Evolutionary conservation across 345 rosid genomes (phyloP).

Genomic region (Salix suchowensis): DNA sequence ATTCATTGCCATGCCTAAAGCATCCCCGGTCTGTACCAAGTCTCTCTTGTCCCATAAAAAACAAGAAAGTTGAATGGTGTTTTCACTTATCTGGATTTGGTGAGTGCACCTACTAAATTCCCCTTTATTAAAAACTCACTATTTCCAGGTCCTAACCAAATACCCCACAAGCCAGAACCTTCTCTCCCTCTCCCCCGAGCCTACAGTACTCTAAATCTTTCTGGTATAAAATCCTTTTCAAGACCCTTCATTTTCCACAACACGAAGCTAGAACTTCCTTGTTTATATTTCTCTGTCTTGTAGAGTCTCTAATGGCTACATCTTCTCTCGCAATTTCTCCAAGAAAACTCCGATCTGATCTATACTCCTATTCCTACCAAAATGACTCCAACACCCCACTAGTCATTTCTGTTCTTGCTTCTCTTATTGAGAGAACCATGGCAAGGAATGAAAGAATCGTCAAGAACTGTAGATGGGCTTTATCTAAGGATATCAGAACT

Average conservation of each 20-base stretch:
- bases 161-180: neutral
- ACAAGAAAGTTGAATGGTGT: neutral
- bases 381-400: slow-evolving; percentile 58
- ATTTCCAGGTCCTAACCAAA: neutral
- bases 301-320: slow-evolving; percentile 29
- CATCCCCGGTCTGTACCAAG: too few species aligned
- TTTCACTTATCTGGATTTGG: neutral
- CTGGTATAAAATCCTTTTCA: slow-evolving; percentile 10
- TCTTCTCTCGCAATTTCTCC: slow-evolving; percentile 58
- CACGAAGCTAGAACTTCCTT: neutral
- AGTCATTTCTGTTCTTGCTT: slow-evolving; percentile 73
- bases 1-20: slow-evolving; percentile 6
- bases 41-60: neutral
- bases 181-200: neutral
- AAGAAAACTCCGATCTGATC: slow-evolving; percentile 77
- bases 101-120: neutral
- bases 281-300: neutral
- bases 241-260: slow-evolving; percentile 8
- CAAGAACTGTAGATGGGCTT: slow-evolving; percentile 32
- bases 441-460: slow-evolving; percentile 63
- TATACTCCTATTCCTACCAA: slow-evolving; percentile 59
- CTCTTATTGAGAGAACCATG: slow-evolving; percentile 65
- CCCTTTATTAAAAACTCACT: neutral
- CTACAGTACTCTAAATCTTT: neutral
- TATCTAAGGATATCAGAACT: slow-evolving; percentile 31